A percentile compares a stretch with the other conserved stretches of the same genome.
Conservation (phyloP, 1,139 yeast genomes). For the Protomyces lactucae-debilis region DNA sequence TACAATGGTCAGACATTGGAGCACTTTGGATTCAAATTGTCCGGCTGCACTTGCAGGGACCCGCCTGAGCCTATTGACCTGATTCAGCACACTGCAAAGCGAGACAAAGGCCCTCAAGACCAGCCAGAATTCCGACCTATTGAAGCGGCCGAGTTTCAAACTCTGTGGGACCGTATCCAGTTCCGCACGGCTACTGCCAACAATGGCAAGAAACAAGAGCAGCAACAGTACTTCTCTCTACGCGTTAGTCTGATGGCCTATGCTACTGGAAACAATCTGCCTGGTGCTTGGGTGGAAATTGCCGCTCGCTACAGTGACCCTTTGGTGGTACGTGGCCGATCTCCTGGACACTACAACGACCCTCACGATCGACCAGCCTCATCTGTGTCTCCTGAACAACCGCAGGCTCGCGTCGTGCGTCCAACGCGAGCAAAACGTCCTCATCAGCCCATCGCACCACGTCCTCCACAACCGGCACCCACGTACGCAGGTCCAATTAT, state of each 20-base stretch:
- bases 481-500: neutral
- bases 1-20: neutral
- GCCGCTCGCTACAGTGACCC: constrained; percentile 22
- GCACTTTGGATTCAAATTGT: neutral
- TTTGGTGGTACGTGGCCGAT: constrained; percentile 24
- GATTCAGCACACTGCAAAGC: constrained; percentile 25
- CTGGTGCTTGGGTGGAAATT: constrained; percentile 16
- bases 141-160: neutral
- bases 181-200: constrained; percentile 22
- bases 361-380: neutral
- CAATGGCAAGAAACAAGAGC: constrained; percentile 25
- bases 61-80: constrained; percentile 22
- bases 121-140: constrained; percentile 16
- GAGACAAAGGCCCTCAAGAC: constrained; percentile 27
- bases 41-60: neutral
- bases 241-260: constrained; percentile 2
- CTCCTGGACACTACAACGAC: constrained; percentile 26
- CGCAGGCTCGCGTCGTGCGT: neutral
- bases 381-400: neutral
- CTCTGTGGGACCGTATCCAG: constrained; percentile 22
- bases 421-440: neutral
- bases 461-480: neutral
- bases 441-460: neutral
- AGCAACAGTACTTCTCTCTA: constrained; percentile 22
- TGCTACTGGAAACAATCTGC: neutral